phyloP scores from a whole-genome alignment of 306 rosid genomes.

The Alnus glutinosa region DNA sequence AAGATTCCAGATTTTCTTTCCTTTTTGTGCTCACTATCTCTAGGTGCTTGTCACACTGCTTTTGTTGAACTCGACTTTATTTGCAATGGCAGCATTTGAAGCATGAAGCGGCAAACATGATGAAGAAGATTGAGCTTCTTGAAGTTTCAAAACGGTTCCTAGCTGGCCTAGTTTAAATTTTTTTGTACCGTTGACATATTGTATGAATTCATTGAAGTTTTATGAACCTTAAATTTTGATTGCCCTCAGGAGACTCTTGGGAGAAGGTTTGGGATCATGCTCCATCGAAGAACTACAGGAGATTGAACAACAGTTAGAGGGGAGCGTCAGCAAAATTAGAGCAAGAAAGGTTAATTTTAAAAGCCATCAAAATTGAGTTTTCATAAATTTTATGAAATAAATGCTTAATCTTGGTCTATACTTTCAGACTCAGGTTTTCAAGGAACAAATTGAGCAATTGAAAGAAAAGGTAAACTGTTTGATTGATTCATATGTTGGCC shows the following conservation, averaged over 20 bases:
- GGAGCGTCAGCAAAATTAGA: conserved; percentile 53
- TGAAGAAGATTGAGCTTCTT: conserved; percentile 67
- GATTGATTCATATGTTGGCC: not conserved
- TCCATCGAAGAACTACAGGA: conserved; percentile 65
- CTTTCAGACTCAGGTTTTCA: conserved; percentile 61
- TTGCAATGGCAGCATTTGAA: conserved; percentile 57
- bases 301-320: conserved; percentile 69
- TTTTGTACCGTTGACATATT: not conserved
- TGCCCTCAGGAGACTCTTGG: conserved; percentile 58
- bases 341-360: conserved; percentile 58
- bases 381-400: not conserved
- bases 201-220: not conserved
- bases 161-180: not conserved
- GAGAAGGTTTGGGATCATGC: conserved; percentile 65
- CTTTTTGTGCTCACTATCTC: too few relatives aligned
- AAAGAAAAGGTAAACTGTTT: conserved; percentile 59
- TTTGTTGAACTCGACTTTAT: conserved; percentile 16
- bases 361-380: not conserved
- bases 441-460: conserved; percentile 53
- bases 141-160: conserved; percentile 73
- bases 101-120: conserved; percentile 61
- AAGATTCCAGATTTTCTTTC: not conserved
- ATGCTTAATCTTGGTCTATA: not conserved
- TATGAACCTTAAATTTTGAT: conserved; percentile 13
- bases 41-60: not conserved